Evolutionary conservation across 148 eudicot species (phyloP), one percentile per base, ranked within the genome.

Genomic region (Pharnaceum exiguum): DNA sequence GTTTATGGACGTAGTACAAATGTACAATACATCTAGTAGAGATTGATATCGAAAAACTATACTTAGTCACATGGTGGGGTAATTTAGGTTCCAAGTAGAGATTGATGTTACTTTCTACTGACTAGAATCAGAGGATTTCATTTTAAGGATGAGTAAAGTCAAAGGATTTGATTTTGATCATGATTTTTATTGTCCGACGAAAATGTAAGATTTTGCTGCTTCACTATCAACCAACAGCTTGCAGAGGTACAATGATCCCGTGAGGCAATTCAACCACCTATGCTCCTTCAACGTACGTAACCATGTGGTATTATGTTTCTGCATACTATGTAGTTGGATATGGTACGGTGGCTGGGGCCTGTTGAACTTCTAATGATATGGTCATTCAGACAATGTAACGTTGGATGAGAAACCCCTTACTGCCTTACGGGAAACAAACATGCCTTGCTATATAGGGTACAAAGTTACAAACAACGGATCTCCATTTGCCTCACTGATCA

Each of bases 1-100:
- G n/a, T n/a, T n/a, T n/a, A n/a, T n/a, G n/a, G n/a, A 44, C 21
- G 1, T 36, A 11, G 5, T 13, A 60, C 6, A 25, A 16, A 31
- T 17, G 40, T 13, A 31, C 13, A 1, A 15, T 35, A 47, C 36
- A 21, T 9, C 6, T 21, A 57, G 57, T 66, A 66, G 49, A 51
- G 38, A n/a, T n/a, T n/a, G n/a, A n/a, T n/a, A n/a, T 67, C 30
- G 44, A 60, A 31, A 67, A 57, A 55, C 70, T 11, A 66, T 66
- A 51, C 36, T 64, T 55, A 57, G 57, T 70, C 75, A 75, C 79
- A 75, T 75, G 78, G 17, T 63, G 59, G 67, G 67, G 32, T 57
- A 43, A 59, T 48, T 57, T 31, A 30, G 65, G 36, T 37, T 63
- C 11, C 43, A 70, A 55, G 7, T 22, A 56, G 13, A 27, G 15